phyloP scores from a whole-genome alignment of 768 basidiomycete genomes.

The Podaxis carcinomalis region DNA sequence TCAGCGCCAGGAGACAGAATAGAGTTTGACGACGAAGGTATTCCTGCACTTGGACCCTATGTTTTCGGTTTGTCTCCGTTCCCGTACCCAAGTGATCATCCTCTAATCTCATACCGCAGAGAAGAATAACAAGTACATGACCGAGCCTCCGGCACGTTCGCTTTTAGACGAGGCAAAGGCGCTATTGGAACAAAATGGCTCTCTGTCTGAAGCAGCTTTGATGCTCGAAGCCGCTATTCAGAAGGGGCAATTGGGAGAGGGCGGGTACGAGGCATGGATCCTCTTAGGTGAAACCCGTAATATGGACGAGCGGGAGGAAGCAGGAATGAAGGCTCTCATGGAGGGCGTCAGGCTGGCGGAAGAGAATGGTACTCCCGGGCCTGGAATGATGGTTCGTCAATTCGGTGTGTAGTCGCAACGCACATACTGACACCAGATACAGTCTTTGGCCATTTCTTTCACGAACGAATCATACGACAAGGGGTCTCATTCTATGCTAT shows the following conservation, averaged over 20 bases:
- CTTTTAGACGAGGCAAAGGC: constrained; percentile 72
- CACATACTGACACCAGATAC: constrained; percentile 14
- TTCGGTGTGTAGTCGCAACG: not conserved
- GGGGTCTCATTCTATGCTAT: constrained; percentile 79
- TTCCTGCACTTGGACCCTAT: constrained; percentile 71
- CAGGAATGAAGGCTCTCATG: constrained; percentile 72
- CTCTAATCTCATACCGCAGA: constrained; percentile 39
- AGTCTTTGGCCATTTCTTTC: constrained; percentile 95
- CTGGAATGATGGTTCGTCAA: constrained; percentile 67
- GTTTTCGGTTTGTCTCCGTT: constrained; percentile 54
- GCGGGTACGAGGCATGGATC: constrained; percentile 89
- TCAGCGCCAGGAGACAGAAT: constrained; percentile 18
- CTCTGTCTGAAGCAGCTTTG: constrained; percentile 81
- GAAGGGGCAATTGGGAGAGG: constrained; percentile 73
- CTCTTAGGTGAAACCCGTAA: constrained; percentile 84
- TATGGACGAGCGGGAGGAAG: constrained; percentile 86
- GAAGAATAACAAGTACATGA: constrained; percentile 62
- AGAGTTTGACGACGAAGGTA: constrained; percentile 67
- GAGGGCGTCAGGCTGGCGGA: constrained; percentile 71
- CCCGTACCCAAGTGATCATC: not conserved
- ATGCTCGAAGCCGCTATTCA: constrained; percentile 91
- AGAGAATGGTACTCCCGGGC: constrained; percentile 55
- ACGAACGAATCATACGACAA: constrained; percentile 92
- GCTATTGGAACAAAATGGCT: constrained; percentile 75
- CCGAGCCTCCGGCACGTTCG: constrained; percentile 41